phyloP scores from a whole-genome alignment of 177 flowering plant species.

The Tripterygium wilfordii region DNA sequence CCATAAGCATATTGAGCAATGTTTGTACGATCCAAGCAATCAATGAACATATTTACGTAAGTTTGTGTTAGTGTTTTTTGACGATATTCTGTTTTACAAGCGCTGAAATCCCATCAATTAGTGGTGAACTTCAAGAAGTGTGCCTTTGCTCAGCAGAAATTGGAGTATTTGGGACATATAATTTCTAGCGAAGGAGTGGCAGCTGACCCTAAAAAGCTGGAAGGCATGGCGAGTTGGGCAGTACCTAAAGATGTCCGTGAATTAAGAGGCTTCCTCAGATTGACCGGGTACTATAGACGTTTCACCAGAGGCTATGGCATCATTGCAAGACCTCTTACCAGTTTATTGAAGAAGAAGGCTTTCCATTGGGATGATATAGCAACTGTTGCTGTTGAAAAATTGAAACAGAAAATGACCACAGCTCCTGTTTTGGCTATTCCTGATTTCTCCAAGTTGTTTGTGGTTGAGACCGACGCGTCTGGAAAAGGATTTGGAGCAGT shows the following conservation, averaged over 20 bases:
- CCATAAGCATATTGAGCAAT: too few species aligned
- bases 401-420: not conserved
- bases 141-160: not conserved
- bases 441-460: too few species aligned
- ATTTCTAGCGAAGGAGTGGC: not conserved
- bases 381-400: not conserved
- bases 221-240: slow-evolving; percentile 10
- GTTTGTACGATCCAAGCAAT: too few species aligned
- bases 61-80: too few species aligned
- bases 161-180: not conserved
- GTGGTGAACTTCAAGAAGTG: too few species aligned
- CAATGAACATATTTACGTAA: too few species aligned
- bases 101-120: too few species aligned
- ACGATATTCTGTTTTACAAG: too few species aligned
- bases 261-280: slow-evolving; percentile 15
- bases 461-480: not conserved
- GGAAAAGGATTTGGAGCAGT: not conserved
- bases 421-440: not conserved
- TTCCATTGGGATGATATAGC: slow-evolving; percentile 12
- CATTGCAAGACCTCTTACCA: not conserved
- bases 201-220: slow-evolving; percentile 1
- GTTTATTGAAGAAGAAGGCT: slow-evolving; percentile 11
- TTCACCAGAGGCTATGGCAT: slow-evolving; percentile 16
- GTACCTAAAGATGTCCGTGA: slow-evolving; percentile 3
- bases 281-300: slow-evolving; percentile 14